A percentile compares a stretch with the other conserved stretches of the same genome.
Conservation (phyloP, 495 filamentous ascomycete species). For the Trichoderma asperelloides region DNA sequence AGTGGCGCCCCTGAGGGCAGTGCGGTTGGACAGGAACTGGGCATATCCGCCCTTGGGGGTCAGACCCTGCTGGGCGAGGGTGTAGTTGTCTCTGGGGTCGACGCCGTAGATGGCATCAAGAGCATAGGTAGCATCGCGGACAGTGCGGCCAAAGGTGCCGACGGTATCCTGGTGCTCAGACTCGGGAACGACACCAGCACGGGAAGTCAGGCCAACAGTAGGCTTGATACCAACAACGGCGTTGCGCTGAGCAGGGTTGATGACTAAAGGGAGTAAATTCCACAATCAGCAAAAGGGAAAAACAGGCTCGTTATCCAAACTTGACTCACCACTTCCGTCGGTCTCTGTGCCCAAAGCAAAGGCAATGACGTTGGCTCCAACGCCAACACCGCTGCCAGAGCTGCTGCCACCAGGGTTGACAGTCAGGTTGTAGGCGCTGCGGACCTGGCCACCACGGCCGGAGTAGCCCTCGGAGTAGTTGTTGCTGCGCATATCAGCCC, state of each 20-base stretch:
- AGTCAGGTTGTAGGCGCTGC: slow-evolving; percentile 61
- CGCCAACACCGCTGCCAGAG: slow-evolving; percentile 52
- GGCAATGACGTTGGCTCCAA: slow-evolving; percentile 51
- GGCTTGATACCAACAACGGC: slow-evolving; percentile 55
- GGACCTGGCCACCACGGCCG: slow-evolving; percentile 53
- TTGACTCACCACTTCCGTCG: slow-evolving; percentile 45
- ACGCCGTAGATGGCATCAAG: slow-evolving; percentile 55
- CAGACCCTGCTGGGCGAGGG: slow-evolving; percentile 40
- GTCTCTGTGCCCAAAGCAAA: slow-evolving; percentile 68
- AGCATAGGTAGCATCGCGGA: slow-evolving; percentile 55
- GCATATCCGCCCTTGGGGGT: slow-evolving; percentile 46
- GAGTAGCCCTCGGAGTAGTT: slow-evolving; percentile 64
- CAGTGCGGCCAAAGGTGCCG: slow-evolving; percentile 55
- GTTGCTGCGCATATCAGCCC: slow-evolving; percentile 63
- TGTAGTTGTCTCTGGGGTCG: slow-evolving; percentile 35
- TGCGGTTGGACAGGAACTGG: slow-evolving; percentile 43
- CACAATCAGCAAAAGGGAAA: not conserved
- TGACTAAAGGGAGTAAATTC: slow-evolving; percentile 33
- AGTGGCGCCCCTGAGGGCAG: slow-evolving; percentile 47
- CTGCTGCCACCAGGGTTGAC: slow-evolving; percentile 59
- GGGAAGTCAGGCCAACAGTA: slow-evolving; percentile 58
- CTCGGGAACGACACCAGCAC: slow-evolving; percentile 57
- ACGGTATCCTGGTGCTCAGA: slow-evolving; percentile 57
- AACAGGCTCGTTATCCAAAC: not conserved
- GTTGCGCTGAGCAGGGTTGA: slow-evolving; percentile 61